A percentile compares a stretch with the other conserved stretches of the same genome.
Evolutionary conservation across 1,284 basidiomycete species (phyloP).

Genomic region (Fistulina hepatica): DNA sequence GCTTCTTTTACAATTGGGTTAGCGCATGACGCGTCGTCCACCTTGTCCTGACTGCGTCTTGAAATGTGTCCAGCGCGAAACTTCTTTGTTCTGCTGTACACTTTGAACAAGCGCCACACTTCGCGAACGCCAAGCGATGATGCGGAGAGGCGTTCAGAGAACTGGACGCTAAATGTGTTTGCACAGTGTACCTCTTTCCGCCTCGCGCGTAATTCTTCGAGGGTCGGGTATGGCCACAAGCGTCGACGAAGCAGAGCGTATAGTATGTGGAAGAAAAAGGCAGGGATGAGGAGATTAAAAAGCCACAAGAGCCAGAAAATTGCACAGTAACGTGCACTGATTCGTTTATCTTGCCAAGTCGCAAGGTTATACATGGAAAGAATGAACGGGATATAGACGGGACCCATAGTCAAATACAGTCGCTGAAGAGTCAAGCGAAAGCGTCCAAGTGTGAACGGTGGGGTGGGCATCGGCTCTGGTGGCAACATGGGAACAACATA

Average conservation of each 20-base stretch:
- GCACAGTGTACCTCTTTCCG: slow-evolving; percentile 38
- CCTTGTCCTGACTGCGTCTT: slow-evolving; percentile 17
- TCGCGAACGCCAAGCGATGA: slow-evolving; percentile 39
- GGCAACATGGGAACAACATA: slow-evolving; percentile 39
- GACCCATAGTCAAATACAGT: slow-evolving; percentile 41
- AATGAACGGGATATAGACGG: slow-evolving; percentile 38
- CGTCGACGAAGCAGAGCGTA: slow-evolving; percentile 38
- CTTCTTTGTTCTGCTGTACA: slow-evolving; percentile 27
- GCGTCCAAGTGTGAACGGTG: slow-evolving; percentile 42
- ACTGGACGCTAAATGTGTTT: slow-evolving; percentile 38
- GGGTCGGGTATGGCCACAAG: slow-evolving; percentile 43
- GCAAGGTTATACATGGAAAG: slow-evolving; percentile 33
- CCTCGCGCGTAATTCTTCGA: slow-evolving; percentile 40
- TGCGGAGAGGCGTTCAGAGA: slow-evolving; percentile 35
- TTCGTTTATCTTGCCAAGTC: slow-evolving; percentile 39
- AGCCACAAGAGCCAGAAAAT: slow-evolving; percentile 57
- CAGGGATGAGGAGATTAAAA: slow-evolving; percentile 42
- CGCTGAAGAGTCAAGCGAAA: slow-evolving; percentile 42
- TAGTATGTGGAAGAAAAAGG: slow-evolving; percentile 36
- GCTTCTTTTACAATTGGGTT: too few relatives aligned
- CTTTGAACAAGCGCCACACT: slow-evolving; percentile 38
- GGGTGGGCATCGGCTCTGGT: slow-evolving; percentile 24
- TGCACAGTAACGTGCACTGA: slow-evolving; percentile 23
- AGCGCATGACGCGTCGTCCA: slow-evolving; percentile 7
- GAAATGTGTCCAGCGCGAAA: too few relatives aligned